A percentile compares a stretch with the other conserved stretches of the same genome.
Conservation (phyloP, 1,284 basidiomycete genomes). For the Apiotrichum domesticum region DNA sequence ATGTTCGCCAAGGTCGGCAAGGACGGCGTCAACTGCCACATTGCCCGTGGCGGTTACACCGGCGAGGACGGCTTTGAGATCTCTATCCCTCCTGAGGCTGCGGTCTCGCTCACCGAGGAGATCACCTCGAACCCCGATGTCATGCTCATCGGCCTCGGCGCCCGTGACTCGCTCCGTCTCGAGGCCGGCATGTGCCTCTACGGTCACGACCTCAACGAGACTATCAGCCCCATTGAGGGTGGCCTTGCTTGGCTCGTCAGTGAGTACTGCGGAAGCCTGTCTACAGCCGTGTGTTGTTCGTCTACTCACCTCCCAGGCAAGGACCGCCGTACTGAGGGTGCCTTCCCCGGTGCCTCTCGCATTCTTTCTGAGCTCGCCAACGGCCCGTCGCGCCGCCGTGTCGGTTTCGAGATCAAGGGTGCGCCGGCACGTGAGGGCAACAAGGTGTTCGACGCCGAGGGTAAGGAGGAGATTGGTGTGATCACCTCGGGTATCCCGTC, state of each 20-base stretch:
- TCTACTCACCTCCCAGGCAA: slow-evolving; percentile 55
- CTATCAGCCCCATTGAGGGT: slow-evolving; percentile 80
- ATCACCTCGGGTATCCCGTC: slow-evolving; percentile 96
- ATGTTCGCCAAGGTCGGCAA: slow-evolving; percentile 63
- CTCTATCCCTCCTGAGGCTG: slow-evolving; percentile 75
- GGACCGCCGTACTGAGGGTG: slow-evolving; percentile 56
- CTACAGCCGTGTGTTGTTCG: too few relatives aligned
- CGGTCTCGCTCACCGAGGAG: slow-evolving; percentile 64
- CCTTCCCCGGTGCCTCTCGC: slow-evolving; percentile 78
- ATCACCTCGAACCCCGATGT: slow-evolving; percentile 62
- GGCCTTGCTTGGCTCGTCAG: slow-evolving; percentile 89
- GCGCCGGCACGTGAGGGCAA: slow-evolving; percentile 86
- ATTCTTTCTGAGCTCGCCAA: slow-evolving; percentile 75
- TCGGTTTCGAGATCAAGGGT: slow-evolving; percentile 77
- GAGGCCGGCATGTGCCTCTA: slow-evolving; percentile 99
- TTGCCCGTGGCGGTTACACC: slow-evolving; percentile 95
- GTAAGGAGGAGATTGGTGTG: slow-evolving; percentile 57
- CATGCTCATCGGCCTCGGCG: slow-evolving; percentile 82
- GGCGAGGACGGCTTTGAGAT: slow-evolving; percentile 99
- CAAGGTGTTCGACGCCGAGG: slow-evolving; percentile 60
- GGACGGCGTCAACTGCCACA: slow-evolving; percentile 67
- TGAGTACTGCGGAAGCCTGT: slow-evolving; percentile 39
- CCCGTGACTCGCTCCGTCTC: slow-evolving; percentile 84
- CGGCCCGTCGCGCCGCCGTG: slow-evolving; percentile 68
- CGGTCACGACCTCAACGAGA: slow-evolving; percentile 87